Conservation (phyloP, 148 eudicot species). For the Beta vulgaris region DNA sequence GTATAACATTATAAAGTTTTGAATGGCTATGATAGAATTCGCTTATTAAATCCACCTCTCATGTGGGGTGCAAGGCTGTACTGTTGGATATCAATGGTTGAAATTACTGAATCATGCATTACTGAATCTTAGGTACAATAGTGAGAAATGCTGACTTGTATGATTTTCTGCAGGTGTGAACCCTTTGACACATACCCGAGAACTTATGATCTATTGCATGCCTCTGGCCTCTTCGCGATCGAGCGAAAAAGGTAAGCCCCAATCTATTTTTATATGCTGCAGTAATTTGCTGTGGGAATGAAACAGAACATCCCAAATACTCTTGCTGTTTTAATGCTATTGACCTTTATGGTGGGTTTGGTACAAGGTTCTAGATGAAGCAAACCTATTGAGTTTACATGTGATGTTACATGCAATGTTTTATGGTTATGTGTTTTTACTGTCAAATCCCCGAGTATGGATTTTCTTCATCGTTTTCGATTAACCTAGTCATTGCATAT, state of each 20-base stretch:
- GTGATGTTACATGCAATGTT: neutral
- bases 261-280: neutral
- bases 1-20: no score
- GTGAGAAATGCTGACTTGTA: neutral
- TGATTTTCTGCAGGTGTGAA: slow-evolving; percentile 69
- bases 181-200: slow-evolving; percentile 99
- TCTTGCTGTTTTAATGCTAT: neutral
- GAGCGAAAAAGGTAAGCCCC: slow-evolving; percentile 65
- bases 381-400: no score
- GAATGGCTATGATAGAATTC: no score
- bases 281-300: neutral
- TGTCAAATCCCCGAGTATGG: neutral
- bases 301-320: neutral
- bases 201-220: slow-evolving; percentile 92
- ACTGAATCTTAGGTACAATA: neutral
- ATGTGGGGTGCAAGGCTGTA: neutral
- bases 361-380: neutral
- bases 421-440: neutral
- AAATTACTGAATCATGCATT: neutral
- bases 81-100: neutral
- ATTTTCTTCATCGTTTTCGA: neutral
- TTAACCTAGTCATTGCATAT: neutral
- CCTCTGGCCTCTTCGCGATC: slow-evolving; percentile 82
- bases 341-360: neutral
- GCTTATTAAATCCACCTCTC: neutral